Evolutionary conservation across 2,329 filamentous ascomycete species (phyloP), one percentile per base, ranked within the genome.

Genomic region (Emergomyces orientalis): DNA sequence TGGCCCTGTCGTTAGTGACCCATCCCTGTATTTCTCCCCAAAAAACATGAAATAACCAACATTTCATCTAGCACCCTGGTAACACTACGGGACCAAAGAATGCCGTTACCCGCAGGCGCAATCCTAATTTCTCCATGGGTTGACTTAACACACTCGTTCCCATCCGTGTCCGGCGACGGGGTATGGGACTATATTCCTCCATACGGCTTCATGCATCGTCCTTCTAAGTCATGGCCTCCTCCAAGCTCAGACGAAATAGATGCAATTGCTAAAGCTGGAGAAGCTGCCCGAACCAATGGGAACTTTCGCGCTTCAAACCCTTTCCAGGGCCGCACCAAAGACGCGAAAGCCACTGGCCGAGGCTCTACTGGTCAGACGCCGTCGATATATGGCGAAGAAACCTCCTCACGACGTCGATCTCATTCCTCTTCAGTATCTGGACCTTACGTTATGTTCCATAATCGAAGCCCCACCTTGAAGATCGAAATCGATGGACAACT

Each of bases 61-160:
- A 58, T 39, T 43, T 66, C 83, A 56, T 4, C 34, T 56, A 74
- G 78, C 27, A 81, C 97, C 76, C 76, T 99, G 62, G 88, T 95
- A 37, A 84, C 86, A 1, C 75, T 97, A 65, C 86, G 94, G 65
- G 92, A 97, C 71, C 88, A 89, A 72, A 88, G 87, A 0, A 79
- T 96, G 17, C 89, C 93, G 6, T 75, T 97, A 32, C 94, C 94
- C 0, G 92, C 94, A 1, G 94, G 94, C 1, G 92, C 89, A 4
- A 87, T 97, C 54, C 80, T 97, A 49, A 89, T 97, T 60, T 96
- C 91, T 59, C 94, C 94, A 0, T 99, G 94, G 94, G 91, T 93
- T 9, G 94, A 99, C 73, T 78, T 97, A 61, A 96, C 91, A 0
- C 93, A 97, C 73, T 97, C 92, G 0, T 97, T 97, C 67, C 94